Evolutionary conservation across 176 grass and related monocot species (phyloP), one percentile per base, ranked within the genome.

Genomic region (Carex myosuroides): DNA sequence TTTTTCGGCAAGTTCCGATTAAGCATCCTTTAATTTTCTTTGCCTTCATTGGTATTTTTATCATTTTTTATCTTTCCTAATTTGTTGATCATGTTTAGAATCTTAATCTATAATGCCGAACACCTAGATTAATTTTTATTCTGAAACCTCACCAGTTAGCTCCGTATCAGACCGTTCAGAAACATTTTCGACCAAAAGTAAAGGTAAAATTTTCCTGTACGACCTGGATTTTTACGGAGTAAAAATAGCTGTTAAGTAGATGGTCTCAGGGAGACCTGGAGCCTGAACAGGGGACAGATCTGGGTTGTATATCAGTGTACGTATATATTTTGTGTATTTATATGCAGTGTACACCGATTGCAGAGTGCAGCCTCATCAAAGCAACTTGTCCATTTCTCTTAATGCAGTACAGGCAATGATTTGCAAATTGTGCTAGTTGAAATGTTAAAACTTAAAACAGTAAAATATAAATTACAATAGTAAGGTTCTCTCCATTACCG

Each of bases 221-320:
- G 13, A 52, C 20, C 12, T 13, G 42, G 12, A 50, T 48, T 44
- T 44, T 42, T 82, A 44, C 29, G 12, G 42, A 17, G 46, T 65
- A 82, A 82, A 80, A 80, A 60, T 62, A 81, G 57, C 33, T 81
- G 33, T 63, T 4, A 9, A 24, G 50, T 44, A 81, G 33, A 64
- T 81, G 56, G 56, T 42, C 16, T 62, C 6, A 80, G 54, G 32
- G 37, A 82, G 39, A 44, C 46, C 44, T 54, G 80, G 44, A 48
- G 42, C 8, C 41, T n/a, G 57, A 66, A 52, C 60, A 82, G 16
- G 80, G 44, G 61, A 82, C 80, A 82, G 80, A 67, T 82, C 80
- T 67, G 61, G 6, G 58, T 18, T 17, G 33, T 53, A 68, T 3
- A 29, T 60, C 37, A 39, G 65, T 41, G 18, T 41, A 41, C 29